phyloP scores from a whole-genome alignment of 2,329 filamentous ascomycete genomes.

The Pseudogymnoascus sp. region DNA sequence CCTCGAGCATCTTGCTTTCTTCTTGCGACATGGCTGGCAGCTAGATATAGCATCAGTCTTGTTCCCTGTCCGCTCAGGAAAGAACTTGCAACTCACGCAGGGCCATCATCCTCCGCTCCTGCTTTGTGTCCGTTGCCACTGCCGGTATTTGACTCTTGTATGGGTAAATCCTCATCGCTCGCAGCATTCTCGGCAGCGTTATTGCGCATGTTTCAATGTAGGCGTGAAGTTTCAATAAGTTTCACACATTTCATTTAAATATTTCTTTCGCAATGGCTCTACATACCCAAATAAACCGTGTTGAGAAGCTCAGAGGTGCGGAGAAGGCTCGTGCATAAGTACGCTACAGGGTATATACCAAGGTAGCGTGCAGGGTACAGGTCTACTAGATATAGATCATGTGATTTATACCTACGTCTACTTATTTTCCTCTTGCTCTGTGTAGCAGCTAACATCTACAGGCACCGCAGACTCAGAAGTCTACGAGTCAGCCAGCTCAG shows the following conservation, averaged over 20 bases:
- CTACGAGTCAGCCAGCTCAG: not conserved
- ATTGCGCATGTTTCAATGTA: not conserved
- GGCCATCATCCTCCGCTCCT: conserved; percentile 12
- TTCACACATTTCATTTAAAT: not conserved
- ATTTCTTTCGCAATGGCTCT: not conserved
- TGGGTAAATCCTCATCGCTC: not conserved
- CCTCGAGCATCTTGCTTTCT: conserved; percentile 38
- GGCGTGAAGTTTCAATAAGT: not conserved
- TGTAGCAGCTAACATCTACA: not conserved
- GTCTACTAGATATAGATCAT: not conserved
- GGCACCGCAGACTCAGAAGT: not conserved
- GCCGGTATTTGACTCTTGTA: not conserved
- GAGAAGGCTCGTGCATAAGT: not conserved
- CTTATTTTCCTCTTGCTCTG: not conserved
- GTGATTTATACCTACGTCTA: no score
- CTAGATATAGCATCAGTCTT: not conserved
- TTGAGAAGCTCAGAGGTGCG: not conserved
- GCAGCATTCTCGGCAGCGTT: not conserved
- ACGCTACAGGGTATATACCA: not conserved
- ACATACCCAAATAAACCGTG: not conserved
- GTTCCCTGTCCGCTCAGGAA: not conserved
- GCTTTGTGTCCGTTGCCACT: conserved; percentile 3
- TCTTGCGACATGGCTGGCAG: conserved; percentile 38
- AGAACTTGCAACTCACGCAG: conserved; percentile 10
- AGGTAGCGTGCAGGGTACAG: not conserved